Evolutionary conservation across 805 yeast species (phyloP).

Genomic region (Ogataea methanolica): DNA sequence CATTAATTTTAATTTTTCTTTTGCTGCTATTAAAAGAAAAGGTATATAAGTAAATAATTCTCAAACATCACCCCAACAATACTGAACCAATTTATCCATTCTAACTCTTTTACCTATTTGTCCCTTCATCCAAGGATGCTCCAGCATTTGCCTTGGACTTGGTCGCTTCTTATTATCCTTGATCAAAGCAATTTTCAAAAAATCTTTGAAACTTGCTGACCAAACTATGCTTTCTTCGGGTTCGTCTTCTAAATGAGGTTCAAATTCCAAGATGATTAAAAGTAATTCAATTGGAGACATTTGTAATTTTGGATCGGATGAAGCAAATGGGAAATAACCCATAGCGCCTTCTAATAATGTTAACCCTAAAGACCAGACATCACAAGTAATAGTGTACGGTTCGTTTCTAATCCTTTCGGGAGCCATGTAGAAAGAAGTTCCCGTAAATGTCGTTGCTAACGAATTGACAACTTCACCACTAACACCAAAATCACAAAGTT

Average conservation of each 20-base stretch:
- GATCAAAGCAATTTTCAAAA: slow-evolving; percentile 72
- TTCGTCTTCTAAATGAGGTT: slow-evolving; percentile 76
- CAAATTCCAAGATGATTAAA: slow-evolving; percentile 72
- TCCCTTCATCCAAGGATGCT: slow-evolving; percentile 88
- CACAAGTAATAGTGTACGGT: slow-evolving; percentile 91
- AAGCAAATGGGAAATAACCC: slow-evolving; percentile 80
- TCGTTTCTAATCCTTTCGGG: slow-evolving; percentile 96
- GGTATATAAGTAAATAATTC: background rate
- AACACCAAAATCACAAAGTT: slow-evolving; percentile 94
- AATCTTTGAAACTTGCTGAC: slow-evolving; percentile 80
- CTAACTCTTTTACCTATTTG: slow-evolving; percentile 68
- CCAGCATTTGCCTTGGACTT: slow-evolving; percentile 87
- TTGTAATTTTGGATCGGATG: slow-evolving; percentile 34
- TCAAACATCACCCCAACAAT: slow-evolving; percentile 51
- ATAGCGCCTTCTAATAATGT: slow-evolving; percentile 90
- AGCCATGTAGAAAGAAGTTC: slow-evolving; percentile 97
- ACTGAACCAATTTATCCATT: slow-evolving; percentile 80
- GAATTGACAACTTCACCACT: slow-evolving; percentile 96
- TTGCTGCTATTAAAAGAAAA: too few relatives aligned
- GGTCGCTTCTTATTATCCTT: slow-evolving; percentile 81
- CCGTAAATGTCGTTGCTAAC: slow-evolving; percentile 93
- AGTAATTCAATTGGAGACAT: slow-evolving; percentile 81
- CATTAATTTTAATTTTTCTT: too few relatives aligned
- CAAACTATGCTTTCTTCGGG: slow-evolving; percentile 72
- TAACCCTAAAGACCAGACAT: slow-evolving; percentile 94